These are phyloP conservation scores for Cyberlindnera maritima DNA, from an alignment of 805 yeast genomes.

Conservation along the genomic window DNA sequence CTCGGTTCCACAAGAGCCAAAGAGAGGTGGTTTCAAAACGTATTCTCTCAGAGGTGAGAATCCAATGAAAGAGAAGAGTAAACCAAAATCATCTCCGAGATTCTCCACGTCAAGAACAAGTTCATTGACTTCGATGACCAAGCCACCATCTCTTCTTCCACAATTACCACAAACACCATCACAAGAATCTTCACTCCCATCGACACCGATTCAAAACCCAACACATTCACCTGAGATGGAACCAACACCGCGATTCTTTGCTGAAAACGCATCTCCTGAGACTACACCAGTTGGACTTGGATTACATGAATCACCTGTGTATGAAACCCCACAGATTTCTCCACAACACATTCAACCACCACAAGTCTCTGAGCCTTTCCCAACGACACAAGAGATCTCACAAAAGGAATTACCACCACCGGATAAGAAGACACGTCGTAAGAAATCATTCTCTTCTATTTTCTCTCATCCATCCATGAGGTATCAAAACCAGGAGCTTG, in stretches of 20 bases:
- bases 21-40: constrained; percentile 16
- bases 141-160: background rate
- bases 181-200: background rate
- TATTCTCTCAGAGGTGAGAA: constrained; percentile 19
- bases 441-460: constrained; percentile 4
- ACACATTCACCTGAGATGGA: constrained; percentile 7
- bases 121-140: constrained; percentile 13
- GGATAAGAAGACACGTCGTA: constrained; percentile 7
- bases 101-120: constrained; percentile 13
- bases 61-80: background rate
- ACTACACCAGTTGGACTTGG: background rate
- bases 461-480: constrained; percentile 8
- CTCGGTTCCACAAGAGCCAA: constrained; percentile 5
- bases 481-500: constrained; percentile 1
- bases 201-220: constrained; percentile 6
- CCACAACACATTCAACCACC: background rate
- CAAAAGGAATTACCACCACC: background rate
- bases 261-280: background rate
- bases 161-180: background rate
- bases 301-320: background rate
- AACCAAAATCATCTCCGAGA: background rate
- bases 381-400: too few relatives aligned
- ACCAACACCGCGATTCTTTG: constrained; percentile 4
- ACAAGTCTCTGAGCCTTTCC: background rate
- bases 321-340: background rate